Evolutionary conservation across 2,329 filamentous ascomycete species (phyloP).

Genomic region (Phyllachora maydis): DNA sequence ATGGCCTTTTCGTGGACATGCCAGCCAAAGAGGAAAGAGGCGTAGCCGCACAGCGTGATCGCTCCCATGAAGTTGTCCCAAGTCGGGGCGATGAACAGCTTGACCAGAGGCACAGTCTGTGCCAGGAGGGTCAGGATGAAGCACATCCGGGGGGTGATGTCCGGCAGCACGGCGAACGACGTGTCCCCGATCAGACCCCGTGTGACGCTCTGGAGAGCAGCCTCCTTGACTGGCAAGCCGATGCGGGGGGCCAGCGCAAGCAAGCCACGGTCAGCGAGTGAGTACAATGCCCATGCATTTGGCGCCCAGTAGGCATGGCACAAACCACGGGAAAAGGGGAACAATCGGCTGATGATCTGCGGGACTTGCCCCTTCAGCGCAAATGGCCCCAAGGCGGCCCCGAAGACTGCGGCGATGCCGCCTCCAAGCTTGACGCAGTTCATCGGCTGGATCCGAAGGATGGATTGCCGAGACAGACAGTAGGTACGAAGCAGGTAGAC

Average conservation of each 20-base stretch:
- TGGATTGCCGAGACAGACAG: conserved; percentile 59
- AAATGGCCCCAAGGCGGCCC: conserved; percentile 77
- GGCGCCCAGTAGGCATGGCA: conserved; percentile 98
- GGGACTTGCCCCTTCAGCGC: conserved; percentile 59
- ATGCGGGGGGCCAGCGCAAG: conserved; percentile 72
- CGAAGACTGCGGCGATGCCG: conserved; percentile 52
- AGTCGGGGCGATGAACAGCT: conserved; percentile 59
- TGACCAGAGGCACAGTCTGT: conserved; percentile 59
- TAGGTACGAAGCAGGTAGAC: conserved; percentile 79
- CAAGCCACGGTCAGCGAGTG: conserved; percentile 65
- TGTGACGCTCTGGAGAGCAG: conserved; percentile 74
- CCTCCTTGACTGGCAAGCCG: conserved; percentile 49
- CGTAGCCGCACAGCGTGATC: conserved; percentile 82
- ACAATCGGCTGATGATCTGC: conserved; percentile 67
- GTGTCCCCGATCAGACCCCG: conserved; percentile 86
- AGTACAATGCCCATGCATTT: conserved; percentile 94
- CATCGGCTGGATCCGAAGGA: conserved; percentile 53
- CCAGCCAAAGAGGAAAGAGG: conserved; percentile 95
- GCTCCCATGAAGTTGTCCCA: conserved; percentile 84
- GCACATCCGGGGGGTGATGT: conserved; percentile 61
- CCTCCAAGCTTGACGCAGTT: conserved; percentile 71
- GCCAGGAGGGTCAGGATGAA: conserved; percentile 69
- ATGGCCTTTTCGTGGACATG: conserved; percentile 98
- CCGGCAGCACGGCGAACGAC: conserved; percentile 78
- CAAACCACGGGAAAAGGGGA: conserved; percentile 81